Conservation (phyloP, 2,329 filamentous ascomycete species). For the Orbilia blumenaviensis region DNA sequence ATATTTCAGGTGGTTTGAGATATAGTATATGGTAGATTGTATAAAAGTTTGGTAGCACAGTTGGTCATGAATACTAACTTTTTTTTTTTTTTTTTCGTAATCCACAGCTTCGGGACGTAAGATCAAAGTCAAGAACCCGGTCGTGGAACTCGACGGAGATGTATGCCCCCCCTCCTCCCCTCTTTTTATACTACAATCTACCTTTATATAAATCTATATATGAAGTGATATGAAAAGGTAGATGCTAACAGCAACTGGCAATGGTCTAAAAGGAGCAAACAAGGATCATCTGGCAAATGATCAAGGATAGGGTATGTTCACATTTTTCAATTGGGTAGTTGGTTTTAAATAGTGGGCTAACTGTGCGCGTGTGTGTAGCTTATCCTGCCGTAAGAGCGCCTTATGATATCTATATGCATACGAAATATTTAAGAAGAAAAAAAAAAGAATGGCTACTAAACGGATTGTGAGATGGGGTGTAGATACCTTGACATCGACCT, state of each 20-base stretch:
- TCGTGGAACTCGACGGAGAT: slow-evolving; percentile 94
- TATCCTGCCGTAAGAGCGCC: slow-evolving; percentile 77
- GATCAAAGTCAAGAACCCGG: slow-evolving; percentile 99
- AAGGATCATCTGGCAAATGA: slow-evolving; percentile 97
- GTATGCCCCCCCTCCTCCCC: slow-evolving; percentile 59
- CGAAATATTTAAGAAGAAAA: not conserved
- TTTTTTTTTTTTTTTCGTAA: not conserved
- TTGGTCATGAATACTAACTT: not conserved
- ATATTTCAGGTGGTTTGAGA: too few relatives aligned
- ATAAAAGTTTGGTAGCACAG: not conserved
- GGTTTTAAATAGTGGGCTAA: slow-evolving; percentile 5
- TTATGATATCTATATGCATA: slow-evolving; percentile 37
- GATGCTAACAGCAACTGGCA: too few relatives aligned
- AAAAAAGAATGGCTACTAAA: too few relatives aligned
- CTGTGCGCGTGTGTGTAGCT: slow-evolving; percentile 68
- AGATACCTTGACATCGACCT: slow-evolving; percentile 93
- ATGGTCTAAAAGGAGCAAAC: slow-evolving; percentile 76
- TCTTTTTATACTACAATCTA: not conserved
- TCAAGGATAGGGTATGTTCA: slow-evolving; percentile 85
- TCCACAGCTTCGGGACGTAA: slow-evolving; percentile 64
- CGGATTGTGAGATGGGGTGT: not conserved
- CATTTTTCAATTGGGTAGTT: too few relatives aligned
- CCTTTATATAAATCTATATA: too few relatives aligned
- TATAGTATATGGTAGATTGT: too few relatives aligned
- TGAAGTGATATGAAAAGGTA: too few relatives aligned